Base-by-base conservation (phyloP, 768 basidiomycete genomes). In the Coprinopsis cinerea region DNA sequence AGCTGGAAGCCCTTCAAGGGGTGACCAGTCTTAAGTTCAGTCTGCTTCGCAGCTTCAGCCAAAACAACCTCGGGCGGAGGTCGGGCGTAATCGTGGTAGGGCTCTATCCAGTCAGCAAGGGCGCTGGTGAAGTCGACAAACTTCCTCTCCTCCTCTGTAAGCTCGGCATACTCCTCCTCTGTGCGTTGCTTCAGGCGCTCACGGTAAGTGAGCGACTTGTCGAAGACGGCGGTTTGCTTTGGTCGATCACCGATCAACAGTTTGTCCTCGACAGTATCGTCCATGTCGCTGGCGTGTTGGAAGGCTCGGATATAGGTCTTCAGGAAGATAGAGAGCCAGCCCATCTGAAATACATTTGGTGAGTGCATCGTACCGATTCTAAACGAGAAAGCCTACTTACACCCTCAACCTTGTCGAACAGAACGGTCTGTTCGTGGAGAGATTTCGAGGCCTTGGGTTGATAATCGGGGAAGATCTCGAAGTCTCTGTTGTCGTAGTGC, bases 401-500 rank as follows among this genome's bases (percentile, higher is more conserved):
- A 53, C 82, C 80, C 65, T 82, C 78, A 20, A 70, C 68, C 45
- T 75, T 81, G 15, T 71, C 77, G 44, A 91, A 82, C 7, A 91
- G 65, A 17, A 78, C 63, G 0, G 85, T 90, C 60, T 90, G 88
- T 44, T 81, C 69, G 55, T 83, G 75, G 48, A 92, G 74, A 4
- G 75, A 66, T 9, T 70, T 61, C 18, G 67, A 69, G 28, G 61
- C 64, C 35, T 60, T 68, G 0, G 88, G 87, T 57, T 94, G 92
- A 57, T 89, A 88, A 62, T 83, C 83, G 5, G 86, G 79, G 22
- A 94, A 67, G 41, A 92, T 82, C 32, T 74, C 72, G 57, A 86
- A 84, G 67, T 95, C 92, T 6, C 92, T 85, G 63, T 95, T 94
- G 64, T 95, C 92, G 48, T 83, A 74, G 55, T 92, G 87, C 49